Percentiles rank a stretch among this genome's conserved stretches.
These are phyloP conservation scores for Trypanosoma melophagium DNA, from an alignment of 208 protist genomes.

Conservation along the genomic window DNA sequence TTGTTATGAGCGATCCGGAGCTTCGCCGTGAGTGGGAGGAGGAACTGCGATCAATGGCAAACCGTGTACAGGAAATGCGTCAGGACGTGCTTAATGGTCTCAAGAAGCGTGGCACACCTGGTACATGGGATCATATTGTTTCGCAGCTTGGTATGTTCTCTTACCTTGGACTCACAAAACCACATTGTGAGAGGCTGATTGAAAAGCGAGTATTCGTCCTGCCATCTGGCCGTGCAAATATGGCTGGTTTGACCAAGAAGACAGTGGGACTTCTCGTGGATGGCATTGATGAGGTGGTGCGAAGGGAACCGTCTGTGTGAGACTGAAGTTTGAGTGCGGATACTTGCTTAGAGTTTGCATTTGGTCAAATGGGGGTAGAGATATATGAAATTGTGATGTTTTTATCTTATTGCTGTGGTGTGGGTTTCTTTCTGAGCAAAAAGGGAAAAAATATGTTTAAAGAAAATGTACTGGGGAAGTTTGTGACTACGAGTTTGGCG, in stretches of 20 bases:
- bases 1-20: conserved; percentile 80
- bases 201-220: conserved; percentile 78
- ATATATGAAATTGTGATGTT: too few relatives aligned
- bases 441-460: too few relatives aligned
- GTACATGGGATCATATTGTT: conserved; percentile 94
- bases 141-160: conserved; percentile 99
- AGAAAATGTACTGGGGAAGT: too few relatives aligned
- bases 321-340: too few relatives aligned
- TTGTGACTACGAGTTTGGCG: too few relatives aligned
- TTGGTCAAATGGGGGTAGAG: too few relatives aligned
- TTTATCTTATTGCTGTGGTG: too few relatives aligned
- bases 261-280: conserved; percentile 57
- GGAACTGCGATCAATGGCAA: conserved; percentile 90
- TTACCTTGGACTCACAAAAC: conserved; percentile 91
- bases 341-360: too few relatives aligned
- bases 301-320: too few relatives aligned
- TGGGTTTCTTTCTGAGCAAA: too few relatives aligned
- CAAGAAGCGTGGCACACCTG: conserved; percentile 60
- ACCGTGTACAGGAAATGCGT: conserved; percentile 85
- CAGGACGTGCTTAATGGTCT: conserved; percentile 76
- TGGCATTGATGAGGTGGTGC: conserved; percentile 71
- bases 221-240: conserved; percentile 72
- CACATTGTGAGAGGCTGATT: conserved; percentile 75
- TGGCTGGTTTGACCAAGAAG: conserved; percentile 68
- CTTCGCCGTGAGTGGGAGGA: conserved; percentile 89